Evolutionary conservation across 257 asterid species (phyloP).

Genomic region (Plantago major): DNA sequence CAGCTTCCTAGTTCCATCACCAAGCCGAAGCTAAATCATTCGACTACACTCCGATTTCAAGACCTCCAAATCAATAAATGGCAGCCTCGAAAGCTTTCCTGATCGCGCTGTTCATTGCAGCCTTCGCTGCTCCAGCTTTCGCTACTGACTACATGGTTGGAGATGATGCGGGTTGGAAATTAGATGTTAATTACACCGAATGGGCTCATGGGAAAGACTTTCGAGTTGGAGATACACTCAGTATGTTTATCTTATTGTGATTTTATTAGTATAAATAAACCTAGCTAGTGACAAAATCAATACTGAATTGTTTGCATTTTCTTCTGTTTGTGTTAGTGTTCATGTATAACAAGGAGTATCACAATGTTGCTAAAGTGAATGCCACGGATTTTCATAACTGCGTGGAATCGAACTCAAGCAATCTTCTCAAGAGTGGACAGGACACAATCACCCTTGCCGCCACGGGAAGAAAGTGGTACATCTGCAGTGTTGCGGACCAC

Average conservation of each 20-base stretch:
- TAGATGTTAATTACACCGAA: conserved; percentile 17
- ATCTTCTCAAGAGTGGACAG: conserved; percentile 12
- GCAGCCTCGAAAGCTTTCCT: conserved; percentile 21
- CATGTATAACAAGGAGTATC: conserved; percentile 9
- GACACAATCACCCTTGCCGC: conserved; percentile 15
- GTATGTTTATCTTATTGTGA: conserved; percentile 12
- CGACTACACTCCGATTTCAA: not conserved
- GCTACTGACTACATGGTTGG: conserved; percentile 36
- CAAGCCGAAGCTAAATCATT: no score
- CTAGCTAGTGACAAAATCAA: not conserved
- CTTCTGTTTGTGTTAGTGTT: conserved; percentile 7
- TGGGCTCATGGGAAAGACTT: conserved; percentile 34
- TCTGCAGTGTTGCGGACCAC: conserved; percentile 17
- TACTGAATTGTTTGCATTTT: not conserved
- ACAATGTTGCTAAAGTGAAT: conserved; percentile 23
- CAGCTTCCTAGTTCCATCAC: no score
- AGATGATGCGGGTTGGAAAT: conserved; percentile 41
- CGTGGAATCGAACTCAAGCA: conserved; percentile 6
- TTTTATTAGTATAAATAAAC: no score
- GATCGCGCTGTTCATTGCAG: conserved; percentile 18
- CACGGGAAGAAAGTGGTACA: conserved; percentile 32
- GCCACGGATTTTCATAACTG: conserved; percentile 21
- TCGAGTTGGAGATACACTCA: conserved; percentile 32
- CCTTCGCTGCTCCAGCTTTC: conserved; percentile 18
- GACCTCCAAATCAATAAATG: not conserved